Evolutionary conservation across 2,329 filamentous ascomycete genomes (phyloP).

Genomic region (Epichloe festucae): DNA sequence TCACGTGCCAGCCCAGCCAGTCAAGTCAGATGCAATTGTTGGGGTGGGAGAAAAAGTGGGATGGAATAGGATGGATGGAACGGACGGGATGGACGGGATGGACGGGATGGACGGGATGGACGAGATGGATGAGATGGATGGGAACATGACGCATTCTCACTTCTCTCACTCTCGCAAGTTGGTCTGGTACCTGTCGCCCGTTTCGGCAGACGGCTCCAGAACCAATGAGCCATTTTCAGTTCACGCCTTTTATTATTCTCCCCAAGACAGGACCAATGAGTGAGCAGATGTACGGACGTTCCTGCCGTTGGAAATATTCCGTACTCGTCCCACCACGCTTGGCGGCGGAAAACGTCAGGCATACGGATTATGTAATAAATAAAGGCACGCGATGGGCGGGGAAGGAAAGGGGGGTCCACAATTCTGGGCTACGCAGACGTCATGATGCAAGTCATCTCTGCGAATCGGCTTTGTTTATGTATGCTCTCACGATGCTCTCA

Average conservation of each 20-base stretch:
- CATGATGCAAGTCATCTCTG: constrained; percentile 4
- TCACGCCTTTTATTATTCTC: background rate
- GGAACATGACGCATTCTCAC: background rate
- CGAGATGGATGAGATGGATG: too few relatives aligned
- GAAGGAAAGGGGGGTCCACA: background rate
- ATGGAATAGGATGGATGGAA: background rate
- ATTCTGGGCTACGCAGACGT: background rate
- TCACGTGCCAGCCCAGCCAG: background rate
- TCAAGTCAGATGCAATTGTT: background rate
- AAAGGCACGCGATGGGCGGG: background rate
- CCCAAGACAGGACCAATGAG: background rate
- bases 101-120: too few relatives aligned
- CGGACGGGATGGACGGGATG: too few relatives aligned
- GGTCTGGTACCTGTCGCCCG: background rate
- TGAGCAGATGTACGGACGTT: too few relatives aligned
- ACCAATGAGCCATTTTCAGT: background rate
- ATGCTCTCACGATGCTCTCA: too few relatives aligned
- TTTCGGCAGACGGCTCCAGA: background rate
- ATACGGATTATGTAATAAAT: too few relatives aligned
- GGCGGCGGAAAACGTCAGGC: background rate
- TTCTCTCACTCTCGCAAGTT: background rate
- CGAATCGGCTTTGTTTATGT: background rate
- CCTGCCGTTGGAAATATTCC: background rate
- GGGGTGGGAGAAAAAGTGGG: background rate
- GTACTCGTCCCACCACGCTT: too few relatives aligned